Evolutionary conservation across 495 filamentous ascomycete species (phyloP), one percentile per base, ranked within the genome.

Genomic region (Extremus antarcticus): DNA sequence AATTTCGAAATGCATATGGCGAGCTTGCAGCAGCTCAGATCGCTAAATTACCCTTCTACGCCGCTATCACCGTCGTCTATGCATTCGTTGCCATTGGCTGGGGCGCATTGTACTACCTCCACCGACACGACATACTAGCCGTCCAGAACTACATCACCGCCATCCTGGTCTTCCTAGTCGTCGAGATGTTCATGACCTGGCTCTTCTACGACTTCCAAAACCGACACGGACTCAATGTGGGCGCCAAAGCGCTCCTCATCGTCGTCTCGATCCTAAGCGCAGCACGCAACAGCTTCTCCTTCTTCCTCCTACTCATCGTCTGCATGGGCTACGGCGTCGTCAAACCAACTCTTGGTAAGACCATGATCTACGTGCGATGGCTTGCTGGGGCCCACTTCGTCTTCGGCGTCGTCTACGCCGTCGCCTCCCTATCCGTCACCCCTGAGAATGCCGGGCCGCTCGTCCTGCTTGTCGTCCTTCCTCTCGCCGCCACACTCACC

Each of bases 81-180:
- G 89, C 89, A 43, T 79, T 97, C 29, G 78, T 97, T 65, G 82
- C 79, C 59, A 77, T 77, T 10, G 91, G 90, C 67, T 99, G 92
- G 92, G 90, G 78, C 7, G 95, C 96, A 74, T 76, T 99, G 21
- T 97, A 99, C 69, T 86, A 87, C 40, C 90, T 97, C 65, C 88
- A 99, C 68, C 81, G 94, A 46, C 79, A 83, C 56, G 92, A 99
- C 65, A 96, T 99, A 51, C 74, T 98, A 59, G 84, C 92, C 16
- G 92, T 99, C n/a, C 92, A 99, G 68, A 97, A 99, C 68, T 97
- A 99, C 68, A 96, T 99, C 62, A 97, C 94, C 4, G 92, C 92
- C 16, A 99, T 96, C 58, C 73, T 99, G 32, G 82, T 91, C 41
- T 97, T 99, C 75, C 76, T 99, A 25, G 85, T 95, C 11, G 68